Evolutionary conservation across 805 yeast species (phyloP).

Genomic region (Teunomyces lycoperdinae): DNA sequence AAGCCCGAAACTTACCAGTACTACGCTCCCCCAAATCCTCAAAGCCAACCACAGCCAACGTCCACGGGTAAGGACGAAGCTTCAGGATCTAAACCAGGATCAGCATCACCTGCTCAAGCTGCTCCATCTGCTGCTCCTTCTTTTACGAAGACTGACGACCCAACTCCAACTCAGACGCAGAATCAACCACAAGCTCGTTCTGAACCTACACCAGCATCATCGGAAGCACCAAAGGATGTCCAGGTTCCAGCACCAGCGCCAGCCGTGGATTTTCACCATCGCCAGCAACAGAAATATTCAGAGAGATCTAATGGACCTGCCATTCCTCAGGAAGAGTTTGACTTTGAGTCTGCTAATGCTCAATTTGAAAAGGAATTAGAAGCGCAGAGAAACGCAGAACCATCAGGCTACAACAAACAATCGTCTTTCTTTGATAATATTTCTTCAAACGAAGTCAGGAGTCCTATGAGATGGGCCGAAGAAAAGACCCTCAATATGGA

Average conservation of each 20-base stretch:
- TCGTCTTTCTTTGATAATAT: conserved; percentile 88
- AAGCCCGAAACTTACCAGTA: conserved; percentile 44
- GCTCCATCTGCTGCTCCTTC: conserved; percentile 5
- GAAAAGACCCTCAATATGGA: conserved; percentile 74
- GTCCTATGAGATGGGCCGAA: conserved; percentile 60
- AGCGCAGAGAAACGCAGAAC: conserved; percentile 31
- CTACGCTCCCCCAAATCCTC: conserved; percentile 9
- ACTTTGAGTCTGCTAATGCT: conserved; percentile 72
- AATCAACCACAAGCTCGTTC: conserved; percentile 7
- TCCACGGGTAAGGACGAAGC: neutral
- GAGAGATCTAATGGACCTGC: conserved; percentile 19
- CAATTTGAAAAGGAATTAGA: conserved; percentile 56
- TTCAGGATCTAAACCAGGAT: conserved; percentile 21
- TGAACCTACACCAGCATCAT: conserved; percentile 4
- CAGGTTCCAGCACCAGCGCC: conserved; percentile 7
- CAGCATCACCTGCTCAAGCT: conserved; percentile 18
- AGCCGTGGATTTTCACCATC: conserved; percentile 12
- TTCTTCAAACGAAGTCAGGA: conserved; percentile 57
- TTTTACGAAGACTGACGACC: conserved; percentile 12
- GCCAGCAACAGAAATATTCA: conserved; percentile 15
- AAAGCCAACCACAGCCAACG: conserved; percentile 10
- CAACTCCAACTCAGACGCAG: conserved; percentile 12
- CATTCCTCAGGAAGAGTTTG: conserved; percentile 61
- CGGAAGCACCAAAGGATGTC: conserved; percentile 7
- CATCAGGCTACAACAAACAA: conserved; percentile 60